Conservation (phyloP, 202 grass and related monocot genomes). For the Elaeis oleifera region DNA sequence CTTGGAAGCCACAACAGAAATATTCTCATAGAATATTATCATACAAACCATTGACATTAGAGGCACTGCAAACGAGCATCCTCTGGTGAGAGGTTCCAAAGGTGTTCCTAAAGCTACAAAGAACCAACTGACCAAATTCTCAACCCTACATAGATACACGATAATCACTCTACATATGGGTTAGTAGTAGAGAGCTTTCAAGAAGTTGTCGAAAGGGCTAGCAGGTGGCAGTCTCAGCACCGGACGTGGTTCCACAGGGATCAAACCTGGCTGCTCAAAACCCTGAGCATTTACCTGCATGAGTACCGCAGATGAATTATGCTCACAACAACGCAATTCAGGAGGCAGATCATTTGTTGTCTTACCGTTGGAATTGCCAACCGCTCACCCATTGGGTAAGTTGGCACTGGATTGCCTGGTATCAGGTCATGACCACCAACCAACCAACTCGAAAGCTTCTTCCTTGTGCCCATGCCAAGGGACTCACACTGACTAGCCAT, state of each 20-base stretch:
- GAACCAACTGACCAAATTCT: neutral
- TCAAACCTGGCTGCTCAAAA: conserved; percentile 26
- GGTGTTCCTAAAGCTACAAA: too few relatives aligned
- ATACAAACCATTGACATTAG: too few relatives aligned
- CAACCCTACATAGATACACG: neutral
- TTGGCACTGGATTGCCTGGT: conserved; percentile 40
- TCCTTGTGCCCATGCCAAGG: conserved; percentile 70
- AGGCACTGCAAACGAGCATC: too few relatives aligned
- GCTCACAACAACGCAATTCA: neutral
- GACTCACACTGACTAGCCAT: conserved; percentile 97
- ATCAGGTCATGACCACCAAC: conserved; percentile 48
- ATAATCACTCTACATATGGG: neutral
- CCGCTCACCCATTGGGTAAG: conserved; percentile 26
- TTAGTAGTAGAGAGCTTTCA: conserved; percentile 37
- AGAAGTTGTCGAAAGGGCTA: conserved; percentile 95
- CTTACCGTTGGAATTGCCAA: conserved; percentile 49
- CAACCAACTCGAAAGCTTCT: conserved; percentile 94
- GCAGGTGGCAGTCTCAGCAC: conserved; percentile 68
- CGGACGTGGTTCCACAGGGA: conserved; percentile 35
- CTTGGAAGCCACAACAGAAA: too few relatives aligned
- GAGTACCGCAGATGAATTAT: conserved; percentile 7
- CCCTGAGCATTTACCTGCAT: conserved; percentile 45
- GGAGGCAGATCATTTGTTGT: too few relatives aligned
- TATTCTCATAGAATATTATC: too few relatives aligned
- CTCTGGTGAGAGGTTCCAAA: too few relatives aligned